These are phyloP conservation scores for Tulasnella sp. DNA, from an alignment of 768 basidiomycete species.

Conservation along the genomic window DNA sequence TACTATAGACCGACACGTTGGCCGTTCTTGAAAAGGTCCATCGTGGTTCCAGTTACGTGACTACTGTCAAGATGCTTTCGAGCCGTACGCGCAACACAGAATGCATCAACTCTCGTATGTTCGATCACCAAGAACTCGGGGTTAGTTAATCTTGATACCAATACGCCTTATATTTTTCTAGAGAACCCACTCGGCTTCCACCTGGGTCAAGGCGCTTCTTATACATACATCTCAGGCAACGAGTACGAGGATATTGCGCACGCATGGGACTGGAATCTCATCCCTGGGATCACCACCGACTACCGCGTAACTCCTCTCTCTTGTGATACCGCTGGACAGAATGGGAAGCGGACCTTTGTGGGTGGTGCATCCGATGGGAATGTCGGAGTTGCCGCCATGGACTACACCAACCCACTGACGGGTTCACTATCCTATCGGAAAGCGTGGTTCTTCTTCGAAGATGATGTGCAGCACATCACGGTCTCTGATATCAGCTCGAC, in stretches of 20 bases:
- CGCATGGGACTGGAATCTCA: slow-evolving; percentile 68
- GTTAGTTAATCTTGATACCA: not conserved
- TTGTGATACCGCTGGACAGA: slow-evolving; percentile 36
- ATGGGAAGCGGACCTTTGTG: slow-evolving; percentile 47
- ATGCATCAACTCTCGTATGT: slow-evolving; percentile 37
- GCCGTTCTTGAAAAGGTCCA: no score
- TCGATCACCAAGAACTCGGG: not conserved
- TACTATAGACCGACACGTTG: not conserved
- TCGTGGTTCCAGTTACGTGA: slow-evolving; percentile 47
- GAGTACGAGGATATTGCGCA: slow-evolving; percentile 68
- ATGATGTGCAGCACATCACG: slow-evolving; percentile 55
- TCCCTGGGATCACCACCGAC: slow-evolving; percentile 62
- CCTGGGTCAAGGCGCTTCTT: slow-evolving; percentile 51
- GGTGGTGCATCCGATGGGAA: slow-evolving; percentile 52
- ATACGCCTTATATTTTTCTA: not conserved
- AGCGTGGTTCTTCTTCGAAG: slow-evolving; percentile 60
- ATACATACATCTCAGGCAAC: slow-evolving; percentile 52
- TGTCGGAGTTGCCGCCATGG: slow-evolving; percentile 51
- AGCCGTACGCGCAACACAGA: slow-evolving; percentile 50
- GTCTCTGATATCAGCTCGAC: slow-evolving; percentile 38
- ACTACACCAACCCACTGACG: slow-evolving; percentile 55
- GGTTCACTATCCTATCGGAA: slow-evolving; percentile 50
- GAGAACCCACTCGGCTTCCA: slow-evolving; percentile 61
- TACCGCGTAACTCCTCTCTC: slow-evolving; percentile 45
- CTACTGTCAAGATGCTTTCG: slow-evolving; percentile 54